Base-by-base conservation (phyloP, 768 basidiomycete species). In the Pleurotus tuber-regium region DNA sequence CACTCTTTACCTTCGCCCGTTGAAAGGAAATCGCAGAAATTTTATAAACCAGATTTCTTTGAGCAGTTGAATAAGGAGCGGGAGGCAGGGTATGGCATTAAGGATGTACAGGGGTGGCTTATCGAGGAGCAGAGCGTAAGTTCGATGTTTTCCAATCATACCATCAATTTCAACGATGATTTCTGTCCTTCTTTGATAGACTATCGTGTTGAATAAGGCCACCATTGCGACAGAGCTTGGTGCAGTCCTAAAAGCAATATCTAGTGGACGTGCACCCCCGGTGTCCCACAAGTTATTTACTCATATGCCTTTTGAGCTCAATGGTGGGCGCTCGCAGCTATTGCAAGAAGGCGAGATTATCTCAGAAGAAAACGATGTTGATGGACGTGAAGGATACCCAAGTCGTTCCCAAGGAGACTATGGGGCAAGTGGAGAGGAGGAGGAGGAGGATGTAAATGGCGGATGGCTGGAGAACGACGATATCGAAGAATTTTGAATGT, bases 1-100 rank as follows among this genome's bases (percentile, higher is more conserved):
- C 87, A 94, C 61, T 79, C 86, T 3, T 77, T 99, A 2, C 97
- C 97, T 0, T 82, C 83, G 1, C 97, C 97, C 4, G 92, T 97
- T 8, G 74, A 79, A 2, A 76, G 92, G 28, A 80, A 74, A 1
- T 79, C 77, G 8, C 97, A 98, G 65, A 93, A 90, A 59, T 71
- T 91, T 11, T 84, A 76, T 71, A 98, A 98, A 69, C 91, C 93
- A 2, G 80, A 83, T 25, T 92, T 89, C 70, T 99, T 94, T 64
- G 83, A 87, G 24, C 70, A 68, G 35, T 69, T 84, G 11, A 68
- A 70, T 24, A 75, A 70, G 60, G 80, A 82, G 61, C 77, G 80
- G 53, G 78, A 79, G n/a, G 82, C 82, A 3, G 76, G 76, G 67
- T 82, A 78, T 47, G 81, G 75, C 16, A 72, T 89, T 29, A 68